phyloP scores from a whole-genome alignment of 192 early-diverging fungal species.

The Mortierella claussenii region DNA sequence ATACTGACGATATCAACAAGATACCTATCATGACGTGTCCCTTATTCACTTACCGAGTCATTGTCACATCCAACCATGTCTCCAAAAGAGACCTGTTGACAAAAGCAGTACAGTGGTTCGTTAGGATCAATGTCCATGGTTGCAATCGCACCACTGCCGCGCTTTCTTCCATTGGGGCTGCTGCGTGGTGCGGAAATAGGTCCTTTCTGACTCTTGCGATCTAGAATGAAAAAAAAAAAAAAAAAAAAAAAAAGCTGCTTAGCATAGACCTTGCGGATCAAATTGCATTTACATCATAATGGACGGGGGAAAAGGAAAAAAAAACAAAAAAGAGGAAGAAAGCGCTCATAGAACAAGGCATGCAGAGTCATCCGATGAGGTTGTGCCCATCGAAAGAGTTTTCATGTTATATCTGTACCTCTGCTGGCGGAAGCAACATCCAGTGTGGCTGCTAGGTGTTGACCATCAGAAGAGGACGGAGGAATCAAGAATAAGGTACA shows the following conservation, averaged over 20 bases:
- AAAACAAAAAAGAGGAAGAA: neutral
- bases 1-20: too few relatives aligned
- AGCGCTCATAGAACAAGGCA: neutral
- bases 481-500: neutral
- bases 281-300: too few relatives aligned
- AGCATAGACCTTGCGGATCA: too few relatives aligned
- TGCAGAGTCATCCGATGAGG: too few relatives aligned
- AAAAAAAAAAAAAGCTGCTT: neutral
- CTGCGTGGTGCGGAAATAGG: slow-evolving; percentile 39
- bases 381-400: too few relatives aligned
- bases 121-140: slow-evolving; percentile 93
- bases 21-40: too few relatives aligned
- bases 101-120: slow-evolving; percentile 97
- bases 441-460: slow-evolving; percentile 10
- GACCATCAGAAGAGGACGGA: neutral
- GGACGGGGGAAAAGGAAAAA: neutral
- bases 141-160: slow-evolving; percentile 34
- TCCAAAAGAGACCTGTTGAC: slow-evolving; percentile 93
- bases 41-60: slow-evolving; percentile 56
- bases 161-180: slow-evolving; percentile 41
- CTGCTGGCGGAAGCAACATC: slow-evolving; percentile 30
- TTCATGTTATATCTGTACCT: slow-evolving; percentile 18
- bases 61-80: slow-evolving; percentile 98
- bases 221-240: slow-evolving; percentile 11
- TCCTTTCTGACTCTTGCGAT: slow-evolving; percentile 51